These are phyloP conservation scores for Conticribra weissflogii DNA, from an alignment of 108 stramenopile genomes.

Conservation along the genomic window DNA sequence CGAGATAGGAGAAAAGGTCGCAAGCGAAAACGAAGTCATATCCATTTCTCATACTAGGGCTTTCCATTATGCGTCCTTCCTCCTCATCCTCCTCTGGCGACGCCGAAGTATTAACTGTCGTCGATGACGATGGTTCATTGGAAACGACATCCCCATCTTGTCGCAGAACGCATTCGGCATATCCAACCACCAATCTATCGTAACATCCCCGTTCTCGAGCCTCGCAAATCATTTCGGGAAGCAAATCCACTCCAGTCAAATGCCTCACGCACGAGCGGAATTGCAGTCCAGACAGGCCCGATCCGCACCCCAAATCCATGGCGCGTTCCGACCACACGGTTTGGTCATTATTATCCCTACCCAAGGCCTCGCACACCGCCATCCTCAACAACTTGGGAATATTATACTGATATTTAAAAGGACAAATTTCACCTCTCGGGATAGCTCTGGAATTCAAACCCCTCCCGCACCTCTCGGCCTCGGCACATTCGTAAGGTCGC, in stretches of 20 bases:
- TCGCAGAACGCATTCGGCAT: slow-evolving; percentile 52
- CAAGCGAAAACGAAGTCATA: slow-evolving; percentile 75
- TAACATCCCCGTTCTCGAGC: slow-evolving; percentile 67
- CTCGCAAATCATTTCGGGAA: slow-evolving; percentile 70
- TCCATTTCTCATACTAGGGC: background rate
- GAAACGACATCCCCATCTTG: slow-evolving; percentile 14
- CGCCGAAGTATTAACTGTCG: too few relatives aligned
- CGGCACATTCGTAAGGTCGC: slow-evolving; percentile 37
- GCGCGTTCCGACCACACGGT: slow-evolving; percentile 41
- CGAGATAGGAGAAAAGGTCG: slow-evolving; percentile 75
- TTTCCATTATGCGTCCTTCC: background rate
- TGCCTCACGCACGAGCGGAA: slow-evolving; percentile 52
- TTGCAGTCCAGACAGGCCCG: slow-evolving; percentile 60
- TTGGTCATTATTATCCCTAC: slow-evolving; percentile 16
- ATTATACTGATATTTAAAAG: slow-evolving; percentile 33
- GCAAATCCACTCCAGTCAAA: slow-evolving; percentile 67
- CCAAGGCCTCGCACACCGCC: slow-evolving; percentile 32
- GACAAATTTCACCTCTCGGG: slow-evolving; percentile 39
- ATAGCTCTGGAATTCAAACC: slow-evolving; percentile 40
- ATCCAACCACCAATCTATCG: slow-evolving; percentile 53
- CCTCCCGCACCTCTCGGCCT: slow-evolving; percentile 28
- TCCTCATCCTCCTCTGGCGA: slow-evolving; percentile 8
- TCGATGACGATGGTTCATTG: too few relatives aligned
- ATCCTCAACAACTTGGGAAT: slow-evolving; percentile 31
- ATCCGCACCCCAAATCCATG: slow-evolving; percentile 74